Evolutionary conservation across 2,329 filamentous ascomycete genomes (phyloP).

Genomic region (Lachnellula suecica): DNA sequence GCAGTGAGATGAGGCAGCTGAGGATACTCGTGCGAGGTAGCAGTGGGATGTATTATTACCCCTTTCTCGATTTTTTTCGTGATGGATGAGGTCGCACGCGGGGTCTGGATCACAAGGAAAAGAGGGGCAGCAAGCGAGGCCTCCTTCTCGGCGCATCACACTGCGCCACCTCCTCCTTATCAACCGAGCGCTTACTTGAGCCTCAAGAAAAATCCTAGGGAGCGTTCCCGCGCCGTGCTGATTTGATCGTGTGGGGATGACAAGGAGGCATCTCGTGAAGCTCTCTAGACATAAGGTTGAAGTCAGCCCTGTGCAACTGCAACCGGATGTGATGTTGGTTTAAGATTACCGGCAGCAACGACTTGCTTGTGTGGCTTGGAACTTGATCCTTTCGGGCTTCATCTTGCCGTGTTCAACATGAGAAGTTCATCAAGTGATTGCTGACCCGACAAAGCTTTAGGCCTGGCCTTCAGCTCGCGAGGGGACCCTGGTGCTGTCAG

Average conservation of each 20-base stretch:
- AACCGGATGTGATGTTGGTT: not conserved
- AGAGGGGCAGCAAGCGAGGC: not conserved
- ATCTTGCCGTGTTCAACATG: too few species aligned
- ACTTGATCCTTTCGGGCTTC: not conserved
- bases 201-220: not conserved
- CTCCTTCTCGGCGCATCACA: too few species aligned
- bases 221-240: too few species aligned
- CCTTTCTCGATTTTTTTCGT: not conserved
- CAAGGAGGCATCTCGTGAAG: not conserved
- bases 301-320: not conserved
- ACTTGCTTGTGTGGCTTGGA: not conserved
- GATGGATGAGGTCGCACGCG: not conserved
- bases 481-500: too few species aligned
- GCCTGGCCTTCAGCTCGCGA: too few species aligned
- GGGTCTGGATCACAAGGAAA: not conserved
- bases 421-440: too few species aligned
- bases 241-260: not conserved
- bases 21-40: too few species aligned
- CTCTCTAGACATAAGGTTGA: not conserved
- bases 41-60: not conserved
- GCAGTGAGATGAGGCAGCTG: not conserved
- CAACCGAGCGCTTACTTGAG: not conserved
- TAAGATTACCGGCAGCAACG: not conserved
- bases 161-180: not conserved
- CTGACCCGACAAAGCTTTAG: too few species aligned